phyloP scores from a whole-genome alignment of 129 eudicot species.

The Artemisia argyi region DNA sequence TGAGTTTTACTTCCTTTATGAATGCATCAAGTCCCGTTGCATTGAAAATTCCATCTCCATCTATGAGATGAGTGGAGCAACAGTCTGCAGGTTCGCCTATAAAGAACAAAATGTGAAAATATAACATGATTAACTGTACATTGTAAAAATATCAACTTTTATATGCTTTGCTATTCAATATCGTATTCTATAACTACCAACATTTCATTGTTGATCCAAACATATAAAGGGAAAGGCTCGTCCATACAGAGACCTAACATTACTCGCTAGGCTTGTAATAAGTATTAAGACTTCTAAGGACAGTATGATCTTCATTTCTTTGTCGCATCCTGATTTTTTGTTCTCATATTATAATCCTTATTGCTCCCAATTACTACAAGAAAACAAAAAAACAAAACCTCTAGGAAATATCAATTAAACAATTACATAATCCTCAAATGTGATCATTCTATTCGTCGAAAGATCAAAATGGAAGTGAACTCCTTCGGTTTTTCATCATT shows the following conservation, averaged over 20 bases:
- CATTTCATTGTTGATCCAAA: too few relatives aligned
- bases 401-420: neutral
- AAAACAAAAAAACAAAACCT: constrained; percentile 10
- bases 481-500: neutral
- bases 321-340: neutral
- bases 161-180: too few relatives aligned
- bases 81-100: constrained; percentile 28
- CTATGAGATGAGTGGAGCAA: constrained; percentile 63
- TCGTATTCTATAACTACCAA: too few relatives aligned
- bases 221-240: neutral
- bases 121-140: neutral
- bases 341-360: neutral
- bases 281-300: neutral
- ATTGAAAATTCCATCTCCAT: constrained; percentile 58
- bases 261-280: neutral
- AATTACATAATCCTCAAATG: constrained; percentile 9
- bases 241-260: neutral
- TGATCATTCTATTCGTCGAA: neutral
- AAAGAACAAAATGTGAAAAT: neutral
- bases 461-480: too few relatives aligned
- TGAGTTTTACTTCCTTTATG: constrained; percentile 51
- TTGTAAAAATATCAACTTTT: too few relatives aligned
- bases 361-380: neutral
- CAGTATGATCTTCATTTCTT: neutral
- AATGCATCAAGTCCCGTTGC: constrained; percentile 48